Evolutionary conservation across 345 rosid species (phyloP).

Genomic region (Hevea brasiliensis): DNA sequence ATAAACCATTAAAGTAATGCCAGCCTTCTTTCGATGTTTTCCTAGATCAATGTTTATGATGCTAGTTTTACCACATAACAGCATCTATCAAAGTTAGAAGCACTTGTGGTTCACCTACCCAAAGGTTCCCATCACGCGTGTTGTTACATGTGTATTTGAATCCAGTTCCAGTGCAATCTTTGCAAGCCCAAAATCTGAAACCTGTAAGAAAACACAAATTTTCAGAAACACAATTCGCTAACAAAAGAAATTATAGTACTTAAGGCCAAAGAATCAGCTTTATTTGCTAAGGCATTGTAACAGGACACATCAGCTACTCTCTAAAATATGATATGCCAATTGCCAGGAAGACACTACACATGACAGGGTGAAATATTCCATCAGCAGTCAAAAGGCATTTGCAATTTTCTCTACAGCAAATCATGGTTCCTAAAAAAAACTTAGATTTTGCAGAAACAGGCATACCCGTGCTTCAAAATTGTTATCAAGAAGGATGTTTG

Average conservation of each 20-base stretch:
- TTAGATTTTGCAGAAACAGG: constrained; percentile 12
- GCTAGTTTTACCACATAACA: background rate
- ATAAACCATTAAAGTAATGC: background rate
- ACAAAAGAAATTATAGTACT: constrained; percentile 1
- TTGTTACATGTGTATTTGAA: constrained; percentile 81
- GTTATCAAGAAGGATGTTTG: constrained; percentile 84
- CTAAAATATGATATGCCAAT: background rate
- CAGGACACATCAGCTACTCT: background rate
- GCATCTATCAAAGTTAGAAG: background rate
- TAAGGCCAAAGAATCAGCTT: constrained; percentile 6
- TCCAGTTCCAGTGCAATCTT: constrained; percentile 74
- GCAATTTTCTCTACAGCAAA: constrained; percentile 11
- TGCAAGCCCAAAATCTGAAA: constrained; percentile 96
- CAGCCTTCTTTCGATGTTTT: background rate
- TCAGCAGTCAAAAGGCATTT: constrained; percentile 10
- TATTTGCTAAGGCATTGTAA: constrained; percentile 5
- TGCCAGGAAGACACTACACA: background rate
- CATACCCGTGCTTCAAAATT: constrained; percentile 90
- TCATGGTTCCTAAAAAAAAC: constrained; percentile 5
- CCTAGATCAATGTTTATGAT: background rate
- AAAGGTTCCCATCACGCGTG: constrained; percentile 98
- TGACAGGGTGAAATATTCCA: constrained; percentile 12
- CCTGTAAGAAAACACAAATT: constrained; percentile 41
- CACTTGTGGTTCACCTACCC: constrained; percentile 52
- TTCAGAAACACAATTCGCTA: constrained; percentile 4